These are phyloP conservation scores for Crithidia fasciculata DNA, from an alignment of 208 protist genomes.

Conservation along the genomic window DNA sequence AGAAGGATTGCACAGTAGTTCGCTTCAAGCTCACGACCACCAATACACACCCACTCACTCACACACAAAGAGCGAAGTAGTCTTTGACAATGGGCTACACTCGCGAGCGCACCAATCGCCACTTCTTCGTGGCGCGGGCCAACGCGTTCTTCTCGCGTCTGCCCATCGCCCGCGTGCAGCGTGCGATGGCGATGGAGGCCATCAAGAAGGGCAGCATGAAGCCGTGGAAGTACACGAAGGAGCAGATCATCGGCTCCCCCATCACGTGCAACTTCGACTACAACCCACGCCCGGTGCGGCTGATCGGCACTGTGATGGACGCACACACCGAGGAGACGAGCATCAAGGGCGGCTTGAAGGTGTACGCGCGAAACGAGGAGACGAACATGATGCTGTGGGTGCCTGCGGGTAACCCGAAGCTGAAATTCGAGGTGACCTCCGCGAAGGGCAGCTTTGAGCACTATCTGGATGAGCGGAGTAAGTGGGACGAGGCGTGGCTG, in stretches of 20 bases:
- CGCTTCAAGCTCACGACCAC: no score
- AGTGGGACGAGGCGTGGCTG: slow-evolving; percentile 92
- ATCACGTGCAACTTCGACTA: slow-evolving; percentile 92
- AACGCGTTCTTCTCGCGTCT: slow-evolving; percentile 92
- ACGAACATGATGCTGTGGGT: slow-evolving; percentile 94
- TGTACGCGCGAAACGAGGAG: slow-evolving; percentile 90
- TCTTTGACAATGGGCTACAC: slow-evolving; percentile 70
- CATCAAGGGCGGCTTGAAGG: slow-evolving; percentile 90
- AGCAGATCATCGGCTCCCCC: slow-evolving; percentile 87
- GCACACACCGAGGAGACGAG: slow-evolving; percentile 88
- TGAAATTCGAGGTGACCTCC: slow-evolving; percentile 86
- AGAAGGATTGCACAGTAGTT: no score
- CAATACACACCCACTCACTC: no score
- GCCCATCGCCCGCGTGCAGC: slow-evolving; percentile 85
- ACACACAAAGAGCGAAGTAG: background rate
- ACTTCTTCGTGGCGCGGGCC: slow-evolving; percentile 88
- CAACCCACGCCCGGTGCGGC: slow-evolving; percentile 87
- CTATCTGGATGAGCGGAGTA: slow-evolving; percentile 89
- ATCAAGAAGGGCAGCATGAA: slow-evolving; percentile 86
- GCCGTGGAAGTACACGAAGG: slow-evolving; percentile 92
- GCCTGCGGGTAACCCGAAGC: slow-evolving; percentile 86
- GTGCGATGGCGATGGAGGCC: slow-evolving; percentile 83
- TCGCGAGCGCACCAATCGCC: slow-evolving; percentile 83
- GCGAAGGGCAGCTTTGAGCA: slow-evolving; percentile 89
- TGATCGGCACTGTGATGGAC: slow-evolving; percentile 93